These are phyloP conservation scores for Amphibolis antarctica DNA, from an alignment of 106 monocot species.

Conservation along the genomic window DNA sequence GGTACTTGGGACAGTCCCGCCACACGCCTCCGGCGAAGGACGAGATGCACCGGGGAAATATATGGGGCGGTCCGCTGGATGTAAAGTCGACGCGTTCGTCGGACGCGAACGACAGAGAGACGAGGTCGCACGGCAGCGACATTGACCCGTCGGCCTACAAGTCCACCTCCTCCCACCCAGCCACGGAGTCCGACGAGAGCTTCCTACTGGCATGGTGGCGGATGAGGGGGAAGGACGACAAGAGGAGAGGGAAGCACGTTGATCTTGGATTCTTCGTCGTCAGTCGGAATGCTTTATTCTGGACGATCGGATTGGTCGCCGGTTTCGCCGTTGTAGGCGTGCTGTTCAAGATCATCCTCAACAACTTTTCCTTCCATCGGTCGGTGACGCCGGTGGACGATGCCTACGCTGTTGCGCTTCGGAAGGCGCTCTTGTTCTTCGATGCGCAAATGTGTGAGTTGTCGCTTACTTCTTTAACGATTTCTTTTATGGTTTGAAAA, in stretches of 20 bases:
- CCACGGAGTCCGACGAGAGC: constrained; percentile 86
- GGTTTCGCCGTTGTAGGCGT: constrained; percentile 40
- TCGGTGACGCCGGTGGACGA: constrained; percentile 46
- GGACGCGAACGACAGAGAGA: too few relatives aligned
- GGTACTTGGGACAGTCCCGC: too few relatives aligned
- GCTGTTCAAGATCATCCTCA: constrained; percentile 33
- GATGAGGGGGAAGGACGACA: constrained; percentile 33
- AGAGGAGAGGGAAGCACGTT: constrained; percentile 43
- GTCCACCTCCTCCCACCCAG: constrained; percentile 30
- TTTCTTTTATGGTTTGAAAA: not conserved
- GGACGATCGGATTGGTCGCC: constrained; percentile 38
- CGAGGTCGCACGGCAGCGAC: too few relatives aligned
- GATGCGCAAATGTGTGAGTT: constrained; percentile 74
- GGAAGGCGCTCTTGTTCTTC: constrained; percentile 91
- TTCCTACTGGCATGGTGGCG: constrained; percentile 70
- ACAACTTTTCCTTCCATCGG: constrained; percentile 12
- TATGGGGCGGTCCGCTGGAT: constrained; percentile 82
- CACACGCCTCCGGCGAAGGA: too few relatives aligned
- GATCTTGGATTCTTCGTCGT: constrained; percentile 78
- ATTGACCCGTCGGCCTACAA: constrained; percentile 36
- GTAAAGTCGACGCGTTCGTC: not conserved
- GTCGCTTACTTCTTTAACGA: not conserved
- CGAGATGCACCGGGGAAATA: constrained; percentile 1
- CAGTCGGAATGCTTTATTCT: constrained; percentile 54
- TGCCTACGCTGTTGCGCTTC: constrained; percentile 62